These are phyloP conservation scores for Euptelea pleiosperma DNA, from an alignment of 164 flowering plant species.

Conservation along the genomic window DNA sequence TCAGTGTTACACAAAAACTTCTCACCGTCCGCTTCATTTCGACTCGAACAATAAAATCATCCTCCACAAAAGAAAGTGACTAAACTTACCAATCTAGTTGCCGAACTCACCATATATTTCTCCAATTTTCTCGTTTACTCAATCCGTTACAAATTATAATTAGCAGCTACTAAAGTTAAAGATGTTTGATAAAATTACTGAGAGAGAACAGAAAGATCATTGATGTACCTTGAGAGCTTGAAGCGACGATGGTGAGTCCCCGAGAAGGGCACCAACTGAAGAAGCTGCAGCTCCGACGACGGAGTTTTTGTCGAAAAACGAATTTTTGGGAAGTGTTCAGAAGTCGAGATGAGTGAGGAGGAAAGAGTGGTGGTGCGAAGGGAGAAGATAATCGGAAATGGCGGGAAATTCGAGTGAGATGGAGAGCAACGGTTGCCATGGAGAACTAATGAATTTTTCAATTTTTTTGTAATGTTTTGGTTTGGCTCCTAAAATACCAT, in stretches of 20 bases:
- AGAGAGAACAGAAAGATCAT: neutral
- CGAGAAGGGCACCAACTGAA: conserved; percentile 15
- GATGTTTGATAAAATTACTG: conserved; percentile 6
- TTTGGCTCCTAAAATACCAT: too few species aligned
- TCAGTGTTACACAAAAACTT: too few species aligned
- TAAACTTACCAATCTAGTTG: too few species aligned
- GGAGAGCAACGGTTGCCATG: conserved; percentile 25
- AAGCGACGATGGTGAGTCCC: conserved; percentile 25
- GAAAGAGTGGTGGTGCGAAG: conserved; percentile 5
- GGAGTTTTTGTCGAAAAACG: conserved; percentile 12
- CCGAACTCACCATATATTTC: too few species aligned
- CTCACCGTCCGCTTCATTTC: too few species aligned
- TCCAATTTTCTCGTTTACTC: too few species aligned
- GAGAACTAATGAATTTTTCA: too few species aligned
- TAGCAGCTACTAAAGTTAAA: too few species aligned
- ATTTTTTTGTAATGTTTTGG: too few species aligned
- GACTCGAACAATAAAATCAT: too few species aligned
- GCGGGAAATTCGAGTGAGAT: conserved; percentile 31
- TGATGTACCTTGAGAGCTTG: conserved; percentile 23
- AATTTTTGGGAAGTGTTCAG: neutral
- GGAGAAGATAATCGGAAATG: conserved; percentile 23
- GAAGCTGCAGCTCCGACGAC: conserved; percentile 8
- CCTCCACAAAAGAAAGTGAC: too few species aligned
- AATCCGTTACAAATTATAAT: too few species aligned
- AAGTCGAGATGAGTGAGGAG: conserved; percentile 8